Evolutionary conservation across 2,329 filamentous ascomycete species (phyloP), one percentile per base, ranked within the genome.

Genomic region (Aspergillus pseudoviridinutans): DNA sequence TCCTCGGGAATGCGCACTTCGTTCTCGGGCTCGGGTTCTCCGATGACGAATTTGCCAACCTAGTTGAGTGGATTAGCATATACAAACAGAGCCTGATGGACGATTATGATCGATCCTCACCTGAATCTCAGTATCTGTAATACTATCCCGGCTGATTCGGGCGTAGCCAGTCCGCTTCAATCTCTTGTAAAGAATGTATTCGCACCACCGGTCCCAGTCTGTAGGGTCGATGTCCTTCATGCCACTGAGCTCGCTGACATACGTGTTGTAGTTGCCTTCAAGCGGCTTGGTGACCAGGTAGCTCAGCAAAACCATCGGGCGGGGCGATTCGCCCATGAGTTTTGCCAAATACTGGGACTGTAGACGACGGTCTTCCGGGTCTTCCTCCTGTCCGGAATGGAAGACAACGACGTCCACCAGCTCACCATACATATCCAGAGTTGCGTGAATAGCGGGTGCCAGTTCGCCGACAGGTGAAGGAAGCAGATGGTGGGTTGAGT

Each of bases 151-250:
- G 67, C 89, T 93, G 53, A 99, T 88, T 54, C 94, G 82, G 3
- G 94, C 94, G 72, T 99, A 99, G 1, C 91, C 93, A 0, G 89
- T 88, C 60, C 93, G 84, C 75, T 87, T 88, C 61, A 99, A 77
- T 12, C 87, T 87, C 80, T 97, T 97, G 82, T 91, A 99, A 27
- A 99, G 79, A 64, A 99, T 97, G 75, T 99, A 99, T 79, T 99
- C 93, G 79, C 94, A 99, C 94, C 94, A 99, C 55, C 94, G 82
- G 74, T 99, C 94, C 92, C 92, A 96, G 73, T 99, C 94, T 3
- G 82, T 87, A 0, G 87, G 84, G 69, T 99, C 94, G 51, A 99
- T 94, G 69, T 99, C 94, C 68, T 90, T 87, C 94, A 99, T 99
- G 9, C 92, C 91, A 58, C 90, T 96, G 57, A 80, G 79, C 54